Base-by-base conservation (phyloP, 352 stramenopile species). In the Phytopythium kandeliae region DNA sequence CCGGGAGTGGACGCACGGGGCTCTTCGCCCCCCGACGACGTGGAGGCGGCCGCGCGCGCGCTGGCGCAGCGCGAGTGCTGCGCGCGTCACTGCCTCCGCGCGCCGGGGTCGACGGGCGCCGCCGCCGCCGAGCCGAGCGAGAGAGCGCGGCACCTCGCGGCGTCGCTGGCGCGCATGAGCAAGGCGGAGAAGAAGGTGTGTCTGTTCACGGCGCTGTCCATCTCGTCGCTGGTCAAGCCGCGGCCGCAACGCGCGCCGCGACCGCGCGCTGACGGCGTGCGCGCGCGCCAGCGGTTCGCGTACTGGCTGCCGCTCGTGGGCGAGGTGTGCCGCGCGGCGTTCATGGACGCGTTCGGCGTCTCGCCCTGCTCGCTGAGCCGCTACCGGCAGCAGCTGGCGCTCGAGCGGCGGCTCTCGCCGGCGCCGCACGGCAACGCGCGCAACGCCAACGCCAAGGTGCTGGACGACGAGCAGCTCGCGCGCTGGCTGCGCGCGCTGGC, bases 261-360 rank as follows among this genome's bases (percentile, higher is more conserved):
- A 9, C 38, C 38, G 36, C 48, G 35, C 24, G 37, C 31, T 11
- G 47, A 35, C 13, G 21, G 22, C 22, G 47, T 16, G 22, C 36
- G 30, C 2, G 22, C 38, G 34, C 48, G 48, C 48, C 33, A 21
- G 21, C 48, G 48, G 8, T 54, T 54, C 35, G 22, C 26, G 25
- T 54, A 54, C 37, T 54, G 40, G 31, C 48, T 54, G 48, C 48
- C 48, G 24, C 24, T 54, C 10, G 22, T 54, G 48, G 48, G 48
- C 37, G 48, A 42, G 34, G 48, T 47, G 17, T 54, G 48, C 48
- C 37, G 38, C 24, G 38, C 35, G 48, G 48, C 48, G 24, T 54
- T 54, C 48, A 37, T 47, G 37, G 36, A n/a, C 5, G 37, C 17
- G n/a, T 54, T 46, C 36, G 34, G 38, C 48, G 38, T 54, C 25